Evolutionary conservation across 148 eudicot genomes (phyloP).

Genomic region (Camellia sinensis): DNA sequence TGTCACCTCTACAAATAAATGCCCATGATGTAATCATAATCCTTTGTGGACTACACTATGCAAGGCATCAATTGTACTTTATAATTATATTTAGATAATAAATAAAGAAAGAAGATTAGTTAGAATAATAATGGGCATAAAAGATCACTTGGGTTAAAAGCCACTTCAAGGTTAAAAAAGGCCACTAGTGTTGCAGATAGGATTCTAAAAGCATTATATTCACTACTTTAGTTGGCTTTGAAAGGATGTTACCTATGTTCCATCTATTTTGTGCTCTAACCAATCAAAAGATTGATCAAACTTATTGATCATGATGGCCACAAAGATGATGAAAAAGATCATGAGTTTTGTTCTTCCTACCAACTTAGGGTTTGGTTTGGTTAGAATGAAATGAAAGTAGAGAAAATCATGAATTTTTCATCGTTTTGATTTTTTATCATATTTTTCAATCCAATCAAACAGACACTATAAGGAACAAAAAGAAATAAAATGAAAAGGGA

Average conservation of each 20-base stretch:
- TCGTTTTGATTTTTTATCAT: too few relatives aligned
- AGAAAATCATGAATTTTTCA: too few relatives aligned
- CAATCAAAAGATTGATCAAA: background rate
- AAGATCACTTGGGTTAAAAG: constrained; percentile 7
- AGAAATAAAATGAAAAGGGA: too few relatives aligned
- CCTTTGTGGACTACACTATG: background rate
- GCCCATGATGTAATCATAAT: background rate
- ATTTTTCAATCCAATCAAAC: too few relatives aligned
- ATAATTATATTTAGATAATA: too few relatives aligned
- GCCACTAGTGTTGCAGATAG: background rate
- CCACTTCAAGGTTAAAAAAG: background rate
- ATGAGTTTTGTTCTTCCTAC: background rate
- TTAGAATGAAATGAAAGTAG: too few relatives aligned
- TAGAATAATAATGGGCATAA: background rate
- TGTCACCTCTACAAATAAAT: constrained; percentile 2
- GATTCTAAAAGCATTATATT: constrained; percentile 3
- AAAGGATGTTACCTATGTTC: background rate
- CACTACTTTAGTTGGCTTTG: background rate
- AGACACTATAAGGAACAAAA: too few relatives aligned
- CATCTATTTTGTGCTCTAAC: background rate
- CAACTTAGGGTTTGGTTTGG: background rate
- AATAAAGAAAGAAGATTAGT: background rate
- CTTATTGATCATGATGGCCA: background rate
- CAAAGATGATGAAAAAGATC: too few relatives aligned
- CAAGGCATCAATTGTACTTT: constrained; percentile 11